phyloP scores from a whole-genome alignment of 2,329 filamentous ascomycete species.

The Trichoderma semiorbis region DNA sequence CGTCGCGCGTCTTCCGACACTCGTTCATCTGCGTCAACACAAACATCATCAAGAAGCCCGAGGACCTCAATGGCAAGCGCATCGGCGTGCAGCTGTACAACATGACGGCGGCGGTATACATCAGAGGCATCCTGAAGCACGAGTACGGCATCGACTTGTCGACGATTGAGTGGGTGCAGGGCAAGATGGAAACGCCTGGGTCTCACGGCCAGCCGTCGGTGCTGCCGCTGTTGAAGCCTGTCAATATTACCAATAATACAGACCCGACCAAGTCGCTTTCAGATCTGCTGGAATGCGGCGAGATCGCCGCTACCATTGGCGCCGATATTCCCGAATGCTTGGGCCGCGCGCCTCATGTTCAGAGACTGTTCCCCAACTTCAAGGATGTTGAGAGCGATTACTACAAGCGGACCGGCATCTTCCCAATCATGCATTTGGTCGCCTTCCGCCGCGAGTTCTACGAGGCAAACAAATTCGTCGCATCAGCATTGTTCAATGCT shows the following conservation, averaged over 20 bases:
- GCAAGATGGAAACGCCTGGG: slow-evolving; percentile 10
- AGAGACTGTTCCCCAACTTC: slow-evolving; percentile 2
- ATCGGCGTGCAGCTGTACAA: slow-evolving; percentile 14
- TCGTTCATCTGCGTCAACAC: slow-evolving; percentile 15
- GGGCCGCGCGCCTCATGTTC: background rate
- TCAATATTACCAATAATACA: slow-evolving; percentile 2
- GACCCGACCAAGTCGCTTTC: background rate
- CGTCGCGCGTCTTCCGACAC: slow-evolving; percentile 11
- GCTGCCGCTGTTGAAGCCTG: slow-evolving; percentile 4
- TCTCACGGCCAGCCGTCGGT: slow-evolving; percentile 1
- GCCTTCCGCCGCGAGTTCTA: background rate
- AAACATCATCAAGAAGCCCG: background rate
- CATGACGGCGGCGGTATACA: slow-evolving; percentile 8
- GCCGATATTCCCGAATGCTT: slow-evolving; percentile 1
- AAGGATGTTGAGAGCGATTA: slow-evolving; percentile 9
- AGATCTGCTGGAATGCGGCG: background rate
- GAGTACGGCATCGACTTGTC: slow-evolving; percentile 5
- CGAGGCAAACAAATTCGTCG: background rate
- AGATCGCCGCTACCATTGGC: slow-evolving; percentile 4
- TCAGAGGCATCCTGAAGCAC: background rate
- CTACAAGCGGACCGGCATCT: slow-evolving; percentile 5
- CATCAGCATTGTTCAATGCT: slow-evolving; percentile 1
- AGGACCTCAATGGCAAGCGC: slow-evolving; percentile 14
- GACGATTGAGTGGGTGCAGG: slow-evolving; percentile 9
- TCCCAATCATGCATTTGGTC: slow-evolving; percentile 9